phyloP scores from a whole-genome alignment of 2,329 filamentous ascomycete genomes.

The Cordyceps cateniannulata region DNA sequence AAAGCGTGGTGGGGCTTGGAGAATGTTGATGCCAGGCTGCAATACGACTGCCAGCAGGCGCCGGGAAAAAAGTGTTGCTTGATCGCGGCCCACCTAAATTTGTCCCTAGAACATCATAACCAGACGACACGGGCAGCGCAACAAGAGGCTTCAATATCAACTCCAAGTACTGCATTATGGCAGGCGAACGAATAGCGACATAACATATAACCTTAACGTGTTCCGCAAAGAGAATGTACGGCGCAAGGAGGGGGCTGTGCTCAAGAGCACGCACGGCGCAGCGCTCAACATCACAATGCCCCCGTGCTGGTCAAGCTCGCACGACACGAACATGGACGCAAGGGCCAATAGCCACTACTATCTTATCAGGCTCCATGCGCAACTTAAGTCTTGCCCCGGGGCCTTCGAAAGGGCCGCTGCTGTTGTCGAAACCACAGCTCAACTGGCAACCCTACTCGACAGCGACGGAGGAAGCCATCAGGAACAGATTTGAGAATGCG shows the following conservation, averaged over 20 bases:
- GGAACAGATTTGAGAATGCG: constrained; percentile 1
- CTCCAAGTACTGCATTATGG: background rate
- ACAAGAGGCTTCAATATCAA: background rate
- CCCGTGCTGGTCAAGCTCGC: background rate
- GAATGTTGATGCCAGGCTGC: constrained; percentile 3
- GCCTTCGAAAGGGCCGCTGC: too few relatives aligned
- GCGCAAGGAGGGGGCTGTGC: background rate
- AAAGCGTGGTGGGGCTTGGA: constrained; percentile 2
- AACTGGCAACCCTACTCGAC: background rate
- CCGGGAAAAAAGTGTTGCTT: background rate
- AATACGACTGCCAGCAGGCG: background rate
- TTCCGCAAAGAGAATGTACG: background rate
- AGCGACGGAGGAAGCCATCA: background rate
- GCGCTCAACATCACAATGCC: background rate
- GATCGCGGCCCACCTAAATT: constrained; percentile 7
- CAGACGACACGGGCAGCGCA: background rate
- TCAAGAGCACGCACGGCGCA: background rate
- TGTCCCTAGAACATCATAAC: background rate
- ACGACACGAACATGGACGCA: background rate
- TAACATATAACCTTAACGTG: background rate
- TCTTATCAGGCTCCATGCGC: background rate
- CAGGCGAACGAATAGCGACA: background rate
- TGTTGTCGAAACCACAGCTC: too few relatives aligned
- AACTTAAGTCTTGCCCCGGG: background rate
- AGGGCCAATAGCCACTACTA: too few relatives aligned